Conservation (phyloP, 208 protist species). For the Acanthamoeba healyi region DNA sequence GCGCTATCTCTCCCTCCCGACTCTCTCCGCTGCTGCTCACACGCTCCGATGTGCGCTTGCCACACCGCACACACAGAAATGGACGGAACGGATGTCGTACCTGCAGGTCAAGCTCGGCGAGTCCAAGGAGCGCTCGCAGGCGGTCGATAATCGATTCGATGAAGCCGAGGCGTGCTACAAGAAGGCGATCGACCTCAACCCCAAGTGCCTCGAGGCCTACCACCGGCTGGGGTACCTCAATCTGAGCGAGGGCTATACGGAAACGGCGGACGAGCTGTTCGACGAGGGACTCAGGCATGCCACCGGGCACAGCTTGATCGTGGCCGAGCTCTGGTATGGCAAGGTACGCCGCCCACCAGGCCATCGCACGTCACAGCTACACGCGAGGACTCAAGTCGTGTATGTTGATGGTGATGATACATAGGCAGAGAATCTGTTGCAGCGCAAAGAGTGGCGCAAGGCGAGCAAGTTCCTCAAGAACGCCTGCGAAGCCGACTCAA, state of each 20-base stretch:
- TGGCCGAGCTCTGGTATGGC: slow-evolving; percentile 43
- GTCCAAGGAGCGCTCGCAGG: background rate
- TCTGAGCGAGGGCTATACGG: slow-evolving; percentile 8
- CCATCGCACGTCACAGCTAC: background rate
- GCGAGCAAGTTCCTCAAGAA: background rate
- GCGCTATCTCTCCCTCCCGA: no score
- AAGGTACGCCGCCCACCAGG: background rate
- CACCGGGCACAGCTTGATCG: background rate
- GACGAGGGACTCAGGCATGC: background rate
- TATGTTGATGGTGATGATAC: background rate
- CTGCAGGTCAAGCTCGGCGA: slow-evolving; percentile 56
- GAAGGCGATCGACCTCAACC: slow-evolving; percentile 35
- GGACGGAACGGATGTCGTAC: background rate
- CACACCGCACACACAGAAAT: background rate
- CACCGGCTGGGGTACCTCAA: slow-evolving; percentile 51
- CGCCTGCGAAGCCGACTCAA: background rate
- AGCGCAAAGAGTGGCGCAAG: background rate
- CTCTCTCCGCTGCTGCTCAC: background rate
- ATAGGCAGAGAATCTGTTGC: background rate
- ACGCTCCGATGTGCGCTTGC: background rate
- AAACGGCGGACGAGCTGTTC: background rate
- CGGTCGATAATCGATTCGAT: background rate
- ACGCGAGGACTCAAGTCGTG: background rate
- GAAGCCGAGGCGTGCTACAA: slow-evolving; percentile 3
- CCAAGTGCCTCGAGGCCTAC: slow-evolving; percentile 55